phyloP scores from a whole-genome alignment of 75 land plant genomes.

The Chamaecyparis obtusa region DNA sequence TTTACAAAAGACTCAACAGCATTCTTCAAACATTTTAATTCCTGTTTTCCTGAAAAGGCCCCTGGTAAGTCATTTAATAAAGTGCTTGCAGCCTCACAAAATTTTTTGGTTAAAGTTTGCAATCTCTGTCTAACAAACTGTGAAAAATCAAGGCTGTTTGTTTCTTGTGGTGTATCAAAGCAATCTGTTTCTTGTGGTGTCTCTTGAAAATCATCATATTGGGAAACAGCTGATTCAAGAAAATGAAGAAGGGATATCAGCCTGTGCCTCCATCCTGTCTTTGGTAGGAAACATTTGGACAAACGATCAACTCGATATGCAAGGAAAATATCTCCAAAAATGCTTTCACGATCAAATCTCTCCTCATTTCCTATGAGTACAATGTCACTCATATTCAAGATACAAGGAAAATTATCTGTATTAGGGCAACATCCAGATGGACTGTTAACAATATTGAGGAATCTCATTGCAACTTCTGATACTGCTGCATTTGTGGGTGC shows the following conservation, averaged over 20 bases:
- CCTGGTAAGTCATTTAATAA: not conserved
- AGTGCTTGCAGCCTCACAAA: not conserved
- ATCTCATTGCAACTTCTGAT: conserved; percentile 40
- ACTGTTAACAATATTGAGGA: conserved; percentile 20
- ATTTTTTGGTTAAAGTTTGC: not conserved
- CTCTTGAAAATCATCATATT: not conserved
- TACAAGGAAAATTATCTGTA: not conserved
- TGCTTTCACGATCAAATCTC: conserved; percentile 29
- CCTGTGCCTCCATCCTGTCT: conserved; percentile 21
- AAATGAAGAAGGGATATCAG: not conserved
- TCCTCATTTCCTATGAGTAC: conserved; percentile 60
- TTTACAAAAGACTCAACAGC: not conserved
- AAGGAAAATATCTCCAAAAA: conserved; percentile 36
- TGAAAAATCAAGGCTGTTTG: not conserved
- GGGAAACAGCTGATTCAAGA: no score
- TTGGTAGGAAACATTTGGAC: conserved; percentile 8
- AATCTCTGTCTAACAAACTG: not conserved
- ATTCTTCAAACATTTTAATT: not conserved
- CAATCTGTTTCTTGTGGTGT: not conserved
- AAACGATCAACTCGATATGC: conserved; percentile 18
- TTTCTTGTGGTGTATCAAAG: conserved; percentile 15
- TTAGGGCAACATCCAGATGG: not conserved
- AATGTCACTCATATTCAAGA: conserved; percentile 34
- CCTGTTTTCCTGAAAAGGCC: not conserved
- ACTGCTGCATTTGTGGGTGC: conserved; percentile 79